These are phyloP conservation scores for Penicillium desertorum DNA, from an alignment of 495 filamentous ascomycete species.

Conservation along the genomic window DNA sequence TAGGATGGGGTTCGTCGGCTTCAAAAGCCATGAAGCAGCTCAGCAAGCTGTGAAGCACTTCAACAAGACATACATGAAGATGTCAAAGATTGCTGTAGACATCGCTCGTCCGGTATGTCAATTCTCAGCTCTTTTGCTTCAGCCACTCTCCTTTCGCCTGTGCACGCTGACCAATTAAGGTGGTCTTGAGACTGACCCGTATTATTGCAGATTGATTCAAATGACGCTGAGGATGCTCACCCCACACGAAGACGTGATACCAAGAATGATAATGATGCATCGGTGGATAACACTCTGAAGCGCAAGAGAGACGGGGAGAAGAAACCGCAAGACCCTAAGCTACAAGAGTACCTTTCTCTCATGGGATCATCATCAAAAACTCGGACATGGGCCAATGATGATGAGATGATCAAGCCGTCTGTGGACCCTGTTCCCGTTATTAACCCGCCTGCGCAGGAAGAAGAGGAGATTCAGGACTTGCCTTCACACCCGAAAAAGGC, in stretches of 20 bases:
- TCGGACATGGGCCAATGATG: conserved; percentile 65
- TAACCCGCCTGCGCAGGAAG: conserved; percentile 29
- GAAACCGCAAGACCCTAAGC: conserved; percentile 64
- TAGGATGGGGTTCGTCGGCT: conserved; percentile 94
- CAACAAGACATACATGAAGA: conserved; percentile 90
- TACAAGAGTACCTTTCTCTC: conserved; percentile 82
- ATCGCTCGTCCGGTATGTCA: conserved; percentile 76
- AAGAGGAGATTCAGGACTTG: conserved; percentile 36
- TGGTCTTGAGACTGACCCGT: conserved; percentile 49
- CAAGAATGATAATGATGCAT: conserved; percentile 23
- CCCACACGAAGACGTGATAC: conserved; percentile 37
- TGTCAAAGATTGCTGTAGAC: conserved; percentile 94
- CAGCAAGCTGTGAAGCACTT: conserved; percentile 84
- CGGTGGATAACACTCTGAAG: conserved; percentile 45
- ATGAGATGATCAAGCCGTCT: conserved; percentile 40
- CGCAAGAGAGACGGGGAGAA: conserved; percentile 54
- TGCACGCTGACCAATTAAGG: conserved; percentile 48
- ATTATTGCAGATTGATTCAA: conserved; percentile 42
- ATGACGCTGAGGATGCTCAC: conserved; percentile 35
- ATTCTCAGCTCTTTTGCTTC: conserved; percentile 14
- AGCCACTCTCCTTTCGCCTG: conserved; percentile 25
- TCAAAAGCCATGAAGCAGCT: conserved; percentile 79
- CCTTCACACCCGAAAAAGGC: conserved; percentile 47
- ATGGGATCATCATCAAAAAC: conserved; percentile 71
- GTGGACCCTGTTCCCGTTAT: conserved; percentile 22